Conservation (phyloP, 192 early-diverging fungal genomes). For the Helicostylum pulchrum region DNA sequence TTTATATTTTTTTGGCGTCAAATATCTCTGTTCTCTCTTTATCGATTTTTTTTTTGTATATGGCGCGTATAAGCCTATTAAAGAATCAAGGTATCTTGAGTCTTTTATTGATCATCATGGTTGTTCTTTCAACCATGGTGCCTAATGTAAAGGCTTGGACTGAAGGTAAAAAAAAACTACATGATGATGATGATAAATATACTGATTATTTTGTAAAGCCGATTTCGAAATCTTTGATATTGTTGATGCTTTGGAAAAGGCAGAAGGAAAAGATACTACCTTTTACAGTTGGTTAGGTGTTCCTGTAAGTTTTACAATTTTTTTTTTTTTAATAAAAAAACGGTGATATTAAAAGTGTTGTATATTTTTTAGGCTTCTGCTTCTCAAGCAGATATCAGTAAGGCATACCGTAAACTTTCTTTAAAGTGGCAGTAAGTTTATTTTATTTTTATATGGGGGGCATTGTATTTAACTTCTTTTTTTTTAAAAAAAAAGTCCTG, state of each 20-base stretch:
- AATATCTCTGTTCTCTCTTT: background rate
- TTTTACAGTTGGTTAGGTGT: conserved; percentile 65
- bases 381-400: conserved; percentile 54
- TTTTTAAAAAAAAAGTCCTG: conserved; percentile 44
- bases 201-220: conserved; percentile 27
- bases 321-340: background rate
- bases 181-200: background rate
- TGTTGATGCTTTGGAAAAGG: conserved; percentile 66
- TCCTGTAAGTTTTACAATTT: conserved; percentile 12
- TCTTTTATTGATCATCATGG: conserved; percentile 13
- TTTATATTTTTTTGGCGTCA: background rate
- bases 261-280: conserved; percentile 48
- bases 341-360: background rate
- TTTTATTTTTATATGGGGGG: too few species aligned
- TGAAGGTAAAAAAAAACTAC: conserved; percentile 19
- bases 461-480: background rate
- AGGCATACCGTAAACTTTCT: conserved; percentile 66
- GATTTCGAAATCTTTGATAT: conserved; percentile 86
- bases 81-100: conserved; percentile 9
- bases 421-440: conserved; percentile 60
- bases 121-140: conserved; percentile 19
- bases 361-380: conserved; percentile 39
- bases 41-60: conserved; percentile 2
- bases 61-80: conserved; percentile 5
- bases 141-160: conserved; percentile 35